Evolutionary conservation across 345 rosid genomes (phyloP).

Genomic region (Brassica juncea): DNA sequence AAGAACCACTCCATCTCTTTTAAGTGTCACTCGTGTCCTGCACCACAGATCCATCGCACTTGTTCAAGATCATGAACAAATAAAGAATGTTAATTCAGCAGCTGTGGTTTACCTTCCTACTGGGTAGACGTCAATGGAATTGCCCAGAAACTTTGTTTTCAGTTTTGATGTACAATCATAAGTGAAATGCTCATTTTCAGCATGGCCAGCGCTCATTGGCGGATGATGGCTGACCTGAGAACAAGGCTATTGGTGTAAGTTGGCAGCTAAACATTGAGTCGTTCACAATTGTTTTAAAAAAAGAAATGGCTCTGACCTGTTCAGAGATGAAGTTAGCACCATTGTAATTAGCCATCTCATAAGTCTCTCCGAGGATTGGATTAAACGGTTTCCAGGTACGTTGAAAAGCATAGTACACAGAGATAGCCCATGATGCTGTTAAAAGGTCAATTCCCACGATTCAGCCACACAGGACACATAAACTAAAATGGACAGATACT

Average conservation of each 20-base stretch:
- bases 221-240: constrained; percentile 86
- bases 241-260: constrained; percentile 15
- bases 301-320: constrained; percentile 55
- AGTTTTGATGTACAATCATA: constrained; percentile 80
- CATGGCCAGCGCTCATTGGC: constrained; percentile 81
- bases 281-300: neutral
- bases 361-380: constrained; percentile 98
- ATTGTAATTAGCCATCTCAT: constrained; percentile 77
- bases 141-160: constrained; percentile 78
- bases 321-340: constrained; percentile 76
- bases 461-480: constrained; percentile 13
- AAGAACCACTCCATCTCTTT: constrained; percentile 70
- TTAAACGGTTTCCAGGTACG: constrained; percentile 99
- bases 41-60: constrained; percentile 22
- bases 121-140: constrained; percentile 77
- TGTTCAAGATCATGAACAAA: neutral
- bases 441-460: constrained; percentile 1
- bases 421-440: constrained; percentile 92
- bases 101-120: constrained; percentile 62
- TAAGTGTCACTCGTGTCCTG: constrained; percentile 76
- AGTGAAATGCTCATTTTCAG: constrained; percentile 78
- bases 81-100: constrained; percentile 6
- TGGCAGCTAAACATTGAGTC: neutral
- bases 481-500: constrained; percentile 10
- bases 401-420: constrained; percentile 83